phyloP scores from a whole-genome alignment of 371 early-diverging fungal species.

The Mortierella sp. region DNA sequence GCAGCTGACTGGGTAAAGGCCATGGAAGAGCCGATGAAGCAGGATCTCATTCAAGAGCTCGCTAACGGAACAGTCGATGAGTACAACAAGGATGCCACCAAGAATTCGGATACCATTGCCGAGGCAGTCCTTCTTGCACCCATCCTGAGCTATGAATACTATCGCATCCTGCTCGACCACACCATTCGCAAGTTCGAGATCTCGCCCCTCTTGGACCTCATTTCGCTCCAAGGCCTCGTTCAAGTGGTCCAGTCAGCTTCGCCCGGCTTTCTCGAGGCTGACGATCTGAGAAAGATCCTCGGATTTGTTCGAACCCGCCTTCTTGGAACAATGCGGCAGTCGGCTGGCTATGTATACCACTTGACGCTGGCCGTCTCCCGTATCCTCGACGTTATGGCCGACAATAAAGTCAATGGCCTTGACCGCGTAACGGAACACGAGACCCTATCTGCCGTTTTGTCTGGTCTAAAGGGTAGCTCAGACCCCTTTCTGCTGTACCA shows the following conservation, averaged over 20 bases:
- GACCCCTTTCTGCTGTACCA: constrained; percentile 18
- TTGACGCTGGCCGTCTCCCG: constrained; percentile 16
- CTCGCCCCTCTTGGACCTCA: not conserved
- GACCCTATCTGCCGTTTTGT: not conserved
- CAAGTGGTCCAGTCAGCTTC: constrained; percentile 15
- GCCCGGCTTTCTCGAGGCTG: constrained; percentile 6
- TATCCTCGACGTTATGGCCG: constrained; percentile 21
- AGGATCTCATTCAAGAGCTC: not conserved
- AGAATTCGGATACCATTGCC: not conserved
- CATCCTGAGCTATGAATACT: constrained; percentile 1
- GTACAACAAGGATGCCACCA: constrained; percentile 4
- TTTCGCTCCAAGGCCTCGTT: constrained; percentile 14
- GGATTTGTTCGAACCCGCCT: not conserved
- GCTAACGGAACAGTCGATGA: not conserved
- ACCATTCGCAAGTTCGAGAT: not conserved
- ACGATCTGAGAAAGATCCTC: constrained; percentile 20
- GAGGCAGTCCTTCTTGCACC: constrained; percentile 14
- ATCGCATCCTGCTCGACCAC: constrained; percentile 7
- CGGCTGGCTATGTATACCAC: not conserved
- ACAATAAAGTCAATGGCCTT: constrained; percentile 12
- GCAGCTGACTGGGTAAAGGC: not conserved
- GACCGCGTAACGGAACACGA: constrained; percentile 15
- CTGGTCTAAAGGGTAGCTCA: not conserved
- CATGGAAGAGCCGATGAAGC: not conserved
- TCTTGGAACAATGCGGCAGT: not conserved